phyloP scores from a whole-genome alignment of 1,139 yeast species.

The Suzukiozyma palmioleophila region DNA sequence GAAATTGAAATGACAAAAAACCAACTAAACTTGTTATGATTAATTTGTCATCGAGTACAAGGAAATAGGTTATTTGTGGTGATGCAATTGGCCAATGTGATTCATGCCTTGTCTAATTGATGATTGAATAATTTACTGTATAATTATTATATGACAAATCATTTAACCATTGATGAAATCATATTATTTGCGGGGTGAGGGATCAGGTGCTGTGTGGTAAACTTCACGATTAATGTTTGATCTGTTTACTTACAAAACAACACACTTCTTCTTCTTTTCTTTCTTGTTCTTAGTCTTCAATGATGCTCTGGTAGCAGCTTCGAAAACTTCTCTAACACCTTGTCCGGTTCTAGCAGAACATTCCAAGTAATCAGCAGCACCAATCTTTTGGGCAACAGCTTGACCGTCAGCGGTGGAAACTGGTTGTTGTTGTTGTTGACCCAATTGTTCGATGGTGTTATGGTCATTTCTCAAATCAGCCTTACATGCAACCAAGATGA shows the following conservation, averaged over 20 bases:
- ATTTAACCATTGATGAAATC: too few relatives aligned
- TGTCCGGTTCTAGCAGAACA: constrained; percentile 91
- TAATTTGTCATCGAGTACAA: neutral
- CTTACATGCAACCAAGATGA: constrained; percentile 90
- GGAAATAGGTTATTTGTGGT: neutral
- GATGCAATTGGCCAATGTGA: neutral
- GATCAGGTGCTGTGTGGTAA: constrained; percentile 1
- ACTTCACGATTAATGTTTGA: constrained; percentile 1
- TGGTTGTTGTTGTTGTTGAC: constrained; percentile 72
- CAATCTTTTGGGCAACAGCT: constrained; percentile 79
- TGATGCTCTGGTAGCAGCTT: constrained; percentile 89
- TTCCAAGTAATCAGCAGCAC: constrained; percentile 82
- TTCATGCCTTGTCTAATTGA: constrained; percentile 1
- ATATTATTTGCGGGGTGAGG: neutral
- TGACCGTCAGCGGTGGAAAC: constrained; percentile 79
- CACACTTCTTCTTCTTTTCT: constrained; percentile 54
- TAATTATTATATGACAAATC: constrained; percentile 4
- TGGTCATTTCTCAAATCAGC: constrained; percentile 84
- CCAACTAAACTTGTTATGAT: neutral
- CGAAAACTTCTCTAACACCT: constrained; percentile 89
- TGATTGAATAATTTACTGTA: constrained; percentile 1
- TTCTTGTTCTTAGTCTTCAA: constrained; percentile 59
- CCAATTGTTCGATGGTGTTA: constrained; percentile 67
- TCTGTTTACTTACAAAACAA: constrained; percentile 42
- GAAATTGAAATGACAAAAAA: neutral